Evolutionary conservation across 2,329 filamentous ascomycete genomes (phyloP).

Genomic region (Coniosporium tulheliwenetii): DNA sequence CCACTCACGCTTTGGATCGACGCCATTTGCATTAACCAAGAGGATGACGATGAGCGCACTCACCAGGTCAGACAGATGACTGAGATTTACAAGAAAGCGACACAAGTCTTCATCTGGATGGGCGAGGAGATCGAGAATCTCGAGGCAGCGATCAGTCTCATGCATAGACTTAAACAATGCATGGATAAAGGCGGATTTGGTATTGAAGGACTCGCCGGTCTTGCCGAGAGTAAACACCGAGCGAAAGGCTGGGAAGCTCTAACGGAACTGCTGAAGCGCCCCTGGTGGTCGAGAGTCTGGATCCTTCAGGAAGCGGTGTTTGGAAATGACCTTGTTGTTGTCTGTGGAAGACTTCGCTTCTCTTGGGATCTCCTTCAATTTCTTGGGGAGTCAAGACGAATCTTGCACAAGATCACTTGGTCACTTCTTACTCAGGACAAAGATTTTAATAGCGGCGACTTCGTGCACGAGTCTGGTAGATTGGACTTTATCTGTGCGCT

Average conservation of each 20-base stretch:
- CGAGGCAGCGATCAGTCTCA: background rate
- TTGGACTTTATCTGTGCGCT: no score
- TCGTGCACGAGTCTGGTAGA: no score
- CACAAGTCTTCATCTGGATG: conserved; percentile 3
- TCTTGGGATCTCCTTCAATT: no score
- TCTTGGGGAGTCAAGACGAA: no score
- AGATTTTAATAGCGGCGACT: no score
- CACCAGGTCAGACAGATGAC: conserved; percentile 3
- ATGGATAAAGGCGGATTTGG: no score
- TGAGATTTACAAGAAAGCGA: conserved; percentile 2
- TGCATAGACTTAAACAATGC: no score
- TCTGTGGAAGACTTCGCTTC: no score
- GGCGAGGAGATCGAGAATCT: background rate
- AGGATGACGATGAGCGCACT: conserved; percentile 2
- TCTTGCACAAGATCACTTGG: no score
- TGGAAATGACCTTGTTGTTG: no score
- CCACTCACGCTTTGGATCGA: conserved; percentile 3
- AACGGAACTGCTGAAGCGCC: background rate
- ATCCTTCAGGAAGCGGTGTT: background rate
- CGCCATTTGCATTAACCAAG: conserved; percentile 6
- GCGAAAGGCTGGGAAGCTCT: background rate
- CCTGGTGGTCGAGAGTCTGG: background rate
- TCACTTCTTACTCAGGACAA: no score
- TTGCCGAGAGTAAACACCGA: background rate
- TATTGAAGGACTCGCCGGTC: background rate